Evolutionary conservation across 176 grass and related monocot genomes (phyloP), one percentile per base, ranked within the genome.

Genomic region (Raddia guianensis): DNA sequence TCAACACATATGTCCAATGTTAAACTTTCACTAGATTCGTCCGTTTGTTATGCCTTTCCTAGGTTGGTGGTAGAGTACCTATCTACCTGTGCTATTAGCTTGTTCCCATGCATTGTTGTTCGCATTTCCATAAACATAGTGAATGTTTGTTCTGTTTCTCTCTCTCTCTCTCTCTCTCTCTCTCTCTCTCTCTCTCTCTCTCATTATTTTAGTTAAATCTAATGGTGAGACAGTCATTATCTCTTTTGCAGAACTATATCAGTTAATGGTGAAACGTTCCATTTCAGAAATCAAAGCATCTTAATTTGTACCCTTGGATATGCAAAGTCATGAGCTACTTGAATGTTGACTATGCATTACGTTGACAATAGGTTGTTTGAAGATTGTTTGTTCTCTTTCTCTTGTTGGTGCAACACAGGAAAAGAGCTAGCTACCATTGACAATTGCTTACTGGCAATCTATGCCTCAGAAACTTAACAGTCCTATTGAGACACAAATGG

Each of bases 401-500:
- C 43, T 82, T 80, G 20, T 74, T 60, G 20, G 16, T 50, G 33
- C 12, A 34, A 32, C 73, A 83, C 54, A 60, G 58, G 37, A 76
- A 65, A 66, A 63, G 79, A 84, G 70, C 20, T 69, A 80, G 62
- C 61, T 21, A 18, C 18, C 73, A 85, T 21, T 9, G 0, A 45
- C 7, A 42, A 10, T 74, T 74, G 11, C 58, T 62, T 20, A 40
- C 43, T 55, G 18, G 13, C 59, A 37, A 45, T 79, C 27, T 68
- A 87, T 94, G 86, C 68, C 80, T 82, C 64, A 21, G 68, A 84
- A 90, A 50, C 33, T 88, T 54, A 74, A 88, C 50, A 90, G 69
- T 75, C 80, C 83, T 74, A 76, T 94, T 70, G 68, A 82, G 67
- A 80, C 76, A 53, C 83, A 87, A 76, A 89, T 94, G 86, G 83